Base-by-base conservation (phyloP, 2,329 filamentous ascomycete species). In the Fusarium marasasianum region DNA sequence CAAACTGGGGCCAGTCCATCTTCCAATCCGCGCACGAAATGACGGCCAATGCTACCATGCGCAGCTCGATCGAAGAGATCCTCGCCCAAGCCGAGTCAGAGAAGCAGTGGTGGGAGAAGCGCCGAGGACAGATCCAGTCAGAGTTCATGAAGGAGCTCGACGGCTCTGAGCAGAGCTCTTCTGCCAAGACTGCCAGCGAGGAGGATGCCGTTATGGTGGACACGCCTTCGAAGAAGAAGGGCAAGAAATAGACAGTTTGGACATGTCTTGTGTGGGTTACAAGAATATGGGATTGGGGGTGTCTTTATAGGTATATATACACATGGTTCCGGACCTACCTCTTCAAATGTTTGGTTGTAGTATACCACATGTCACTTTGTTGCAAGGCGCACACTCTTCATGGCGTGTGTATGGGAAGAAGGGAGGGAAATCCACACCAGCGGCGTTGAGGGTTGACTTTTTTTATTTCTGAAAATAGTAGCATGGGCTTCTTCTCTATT, bases 21-120 rank as follows among this genome's bases (percentile, higher is more conserved):
- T 99, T 99, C 89, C 96, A 99, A 83, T 95, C 94, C 51, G 96
- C 96, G 63, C 97, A 97, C 83, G 96, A 99, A 84, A 98, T 99
- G 84, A 91, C 93, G 67, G 92, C 94, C 80, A 98, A 98, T 84
- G 89, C 90, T 47, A 85, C 91, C 53, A 89, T 98, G 79, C 93
- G 94, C 75, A 87, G 92, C 74, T 90, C 92, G 56, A 87, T 98
- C 26, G 89, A 91, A 53, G 92, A 95, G 72, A 91, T 98, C 66
- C 91, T 95, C 78, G 85, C 87, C 35, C 92, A 94, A 79, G 86
- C 91, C 4, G 87, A 89, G 15, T 86, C 90, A 45, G 96, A 98
- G 84, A 94, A 93, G 84, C 88, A 92, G 79, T 98, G 95, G 94
- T 99, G 96, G 96, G 94, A 94, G 81, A 93, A 93, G 86, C 93